Base-by-base conservation (phyloP, 805 yeast species). In the Ogataea minuta region DNA sequence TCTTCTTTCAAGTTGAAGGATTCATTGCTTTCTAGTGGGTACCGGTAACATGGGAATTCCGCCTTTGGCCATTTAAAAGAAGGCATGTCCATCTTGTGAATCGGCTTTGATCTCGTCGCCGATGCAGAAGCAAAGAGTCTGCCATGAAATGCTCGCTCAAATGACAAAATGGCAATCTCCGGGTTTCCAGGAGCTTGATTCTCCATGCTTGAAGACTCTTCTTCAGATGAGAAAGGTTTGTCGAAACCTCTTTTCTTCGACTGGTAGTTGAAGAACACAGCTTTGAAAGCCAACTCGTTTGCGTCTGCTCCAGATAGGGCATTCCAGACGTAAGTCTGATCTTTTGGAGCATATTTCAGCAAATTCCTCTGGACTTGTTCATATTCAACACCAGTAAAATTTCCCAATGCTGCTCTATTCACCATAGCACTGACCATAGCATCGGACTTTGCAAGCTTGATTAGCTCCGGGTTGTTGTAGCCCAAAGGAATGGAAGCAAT, bases 1-100 rank as follows among this genome's bases (percentile, higher is more conserved):
- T 90, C 98, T 68, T 89, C 96, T 35, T 70, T 63, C 34, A 70
- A 67, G 75, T 90, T 90, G 33, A 17, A 29, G 50, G 67, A 97
- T 61, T 86, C 96, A 65, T 90, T 96, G 64, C 84, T 95, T 60
- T 81, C 86, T 53, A 91, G 73, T 33, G 87, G 81, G 63, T 83
- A 86, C 52, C 77, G 79, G 59, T 71, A 70, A 48, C 74, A 74
- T 21, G 95, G 80, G 70, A 85, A 93, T 64, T 87, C 88, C 41
- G 96, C 96, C 63, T 85, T 89, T 59, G 98, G 98, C 97, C 97
- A 90, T 59, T 86, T 78, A 71, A 90, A 90, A 6, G 95, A 80
- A 45, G 98, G 98, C 67, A 91, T 71, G 64, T 83, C 90, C 64
- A 90, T 70, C 70, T 91, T 90, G 73, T 90, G 98, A 54, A 91